phyloP scores from a whole-genome alignment of 805 yeast genomes.

The Hanseniaspora vineae region DNA sequence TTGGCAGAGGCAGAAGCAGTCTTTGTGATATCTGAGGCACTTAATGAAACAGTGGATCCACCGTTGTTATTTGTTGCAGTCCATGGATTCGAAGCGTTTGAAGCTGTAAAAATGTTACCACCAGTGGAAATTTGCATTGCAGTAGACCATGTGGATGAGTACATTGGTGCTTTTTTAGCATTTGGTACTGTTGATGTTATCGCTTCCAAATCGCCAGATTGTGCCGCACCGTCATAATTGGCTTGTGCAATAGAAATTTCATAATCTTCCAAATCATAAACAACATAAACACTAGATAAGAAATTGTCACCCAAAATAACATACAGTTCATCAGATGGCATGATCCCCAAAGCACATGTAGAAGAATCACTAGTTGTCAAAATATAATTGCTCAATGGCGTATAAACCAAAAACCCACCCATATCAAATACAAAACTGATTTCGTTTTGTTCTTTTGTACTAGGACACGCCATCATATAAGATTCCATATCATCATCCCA shows the following conservation, averaged over 20 bases:
- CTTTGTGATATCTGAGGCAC: slow-evolving; percentile 1
- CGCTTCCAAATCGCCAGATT: slow-evolving; percentile 31
- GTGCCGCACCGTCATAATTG: slow-evolving; percentile 8
- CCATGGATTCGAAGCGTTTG: slow-evolving; percentile 4
- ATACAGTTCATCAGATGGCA: not conserved
- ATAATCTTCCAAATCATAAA: slow-evolving; percentile 33
- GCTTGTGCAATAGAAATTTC: slow-evolving; percentile 32
- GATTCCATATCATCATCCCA: slow-evolving; percentile 26
- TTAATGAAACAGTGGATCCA: not conserved
- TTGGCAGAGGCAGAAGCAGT: no score
- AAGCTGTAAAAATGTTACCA: slow-evolving; percentile 18
- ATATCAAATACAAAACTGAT: slow-evolving; percentile 29
- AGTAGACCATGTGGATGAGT: slow-evolving; percentile 24
- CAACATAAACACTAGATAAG: slow-evolving; percentile 36
- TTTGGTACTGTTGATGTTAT: slow-evolving; percentile 34
- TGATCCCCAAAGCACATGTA: slow-evolving; percentile 35
- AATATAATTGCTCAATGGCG: slow-evolving; percentile 30
- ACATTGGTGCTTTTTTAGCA: slow-evolving; percentile 32
- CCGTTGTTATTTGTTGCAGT: slow-evolving; percentile 3
- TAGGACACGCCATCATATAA: slow-evolving; percentile 31
- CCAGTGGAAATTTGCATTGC: slow-evolving; percentile 7
- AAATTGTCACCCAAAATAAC: slow-evolving; percentile 37
- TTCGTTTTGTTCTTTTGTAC: slow-evolving; percentile 12
- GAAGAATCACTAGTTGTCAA: slow-evolving; percentile 5
- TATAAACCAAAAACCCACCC: slow-evolving; percentile 43